These are phyloP conservation scores for Pyrenula massariospora DNA, from an alignment of 495 filamentous ascomycete species.

Conservation along the genomic window DNA sequence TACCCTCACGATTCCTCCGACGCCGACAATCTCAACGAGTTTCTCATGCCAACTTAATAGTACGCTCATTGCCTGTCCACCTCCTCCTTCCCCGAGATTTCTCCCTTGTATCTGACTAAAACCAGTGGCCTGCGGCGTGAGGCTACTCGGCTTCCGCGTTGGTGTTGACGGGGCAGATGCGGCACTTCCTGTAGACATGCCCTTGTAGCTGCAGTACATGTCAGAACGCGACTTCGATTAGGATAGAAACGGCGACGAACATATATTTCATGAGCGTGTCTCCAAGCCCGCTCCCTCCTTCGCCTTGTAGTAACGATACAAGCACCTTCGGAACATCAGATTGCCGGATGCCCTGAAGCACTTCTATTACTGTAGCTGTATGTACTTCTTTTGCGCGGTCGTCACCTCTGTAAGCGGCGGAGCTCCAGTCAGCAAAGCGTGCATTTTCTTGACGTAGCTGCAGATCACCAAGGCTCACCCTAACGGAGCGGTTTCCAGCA, in stretches of 20 bases:
- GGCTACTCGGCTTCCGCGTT: slow-evolving; percentile 29
- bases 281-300: slow-evolving; percentile 53
- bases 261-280: slow-evolving; percentile 54
- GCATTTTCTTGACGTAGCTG: too few species aligned
- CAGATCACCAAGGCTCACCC: slow-evolving; percentile 26
- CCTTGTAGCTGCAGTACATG: slow-evolving; percentile 57
- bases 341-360: slow-evolving; percentile 80
- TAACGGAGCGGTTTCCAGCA: slow-evolving; percentile 64
- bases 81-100: slow-evolving; percentile 59
- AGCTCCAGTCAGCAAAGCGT: background rate
- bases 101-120: slow-evolving; percentile 73
- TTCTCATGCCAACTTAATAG: slow-evolving; percentile 94
- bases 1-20: slow-evolving; percentile 75
- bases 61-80: slow-evolving; percentile 84
- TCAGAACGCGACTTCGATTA: too few species aligned
- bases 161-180: slow-evolving; percentile 21
- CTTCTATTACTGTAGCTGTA: slow-evolving; percentile 70
- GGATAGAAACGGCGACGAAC: slow-evolving; percentile 24
- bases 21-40: slow-evolving; percentile 77
- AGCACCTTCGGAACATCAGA: slow-evolving; percentile 82
- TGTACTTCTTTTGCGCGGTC: slow-evolving; percentile 75
- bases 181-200: slow-evolving; percentile 50
- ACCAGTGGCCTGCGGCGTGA: slow-evolving; percentile 73
- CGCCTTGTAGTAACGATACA: slow-evolving; percentile 55
- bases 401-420: slow-evolving; percentile 27